phyloP scores from a whole-genome alignment of 441 rosid genomes.

The Raphanus hybrid region DNA sequence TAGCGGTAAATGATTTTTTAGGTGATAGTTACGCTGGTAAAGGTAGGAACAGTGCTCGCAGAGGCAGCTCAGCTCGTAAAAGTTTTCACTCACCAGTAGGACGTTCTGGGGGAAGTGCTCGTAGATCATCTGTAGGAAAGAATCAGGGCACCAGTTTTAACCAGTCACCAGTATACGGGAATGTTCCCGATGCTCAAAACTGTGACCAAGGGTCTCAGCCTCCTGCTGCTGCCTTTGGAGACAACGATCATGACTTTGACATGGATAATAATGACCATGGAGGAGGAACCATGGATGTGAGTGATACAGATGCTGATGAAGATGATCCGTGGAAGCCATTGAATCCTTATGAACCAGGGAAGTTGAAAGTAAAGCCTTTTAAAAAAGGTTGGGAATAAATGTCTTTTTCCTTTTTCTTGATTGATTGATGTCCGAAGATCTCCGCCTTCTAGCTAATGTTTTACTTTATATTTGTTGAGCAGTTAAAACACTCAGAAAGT shows the following conservation, averaged over 20 bases:
- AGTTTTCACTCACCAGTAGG: constrained; percentile 61
- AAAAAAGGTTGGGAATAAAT: constrained; percentile 60
- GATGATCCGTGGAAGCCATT: constrained; percentile 93
- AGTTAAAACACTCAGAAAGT: constrained; percentile 71
- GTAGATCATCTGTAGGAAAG: constrained; percentile 61
- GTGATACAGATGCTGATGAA: constrained; percentile 63
- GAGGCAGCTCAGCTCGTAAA: constrained; percentile 56
- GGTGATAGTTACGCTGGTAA: constrained; percentile 48
- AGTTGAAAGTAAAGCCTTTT: constrained; percentile 81
- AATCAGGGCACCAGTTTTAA: constrained; percentile 48
- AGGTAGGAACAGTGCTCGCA: constrained; percentile 48
- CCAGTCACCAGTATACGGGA: constrained; percentile 48
- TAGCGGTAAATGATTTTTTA: constrained; percentile 61
- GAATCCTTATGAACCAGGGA: constrained; percentile 93
- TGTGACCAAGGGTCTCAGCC: constrained; percentile 46
- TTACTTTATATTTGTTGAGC: constrained; percentile 31
- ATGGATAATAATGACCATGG: constrained; percentile 59
- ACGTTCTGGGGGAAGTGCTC: constrained; percentile 64
- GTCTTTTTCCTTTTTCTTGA: constrained; percentile 7
- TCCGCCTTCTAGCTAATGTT: not conserved
- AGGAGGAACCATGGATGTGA: constrained; percentile 57
- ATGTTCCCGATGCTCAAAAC: constrained; percentile 44
- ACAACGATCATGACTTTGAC: constrained; percentile 51
- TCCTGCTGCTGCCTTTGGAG: constrained; percentile 45
- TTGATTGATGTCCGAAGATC: not conserved